Conservation (phyloP, 148 eudicot genomes). For the Rhododendron ovatum region DNA sequence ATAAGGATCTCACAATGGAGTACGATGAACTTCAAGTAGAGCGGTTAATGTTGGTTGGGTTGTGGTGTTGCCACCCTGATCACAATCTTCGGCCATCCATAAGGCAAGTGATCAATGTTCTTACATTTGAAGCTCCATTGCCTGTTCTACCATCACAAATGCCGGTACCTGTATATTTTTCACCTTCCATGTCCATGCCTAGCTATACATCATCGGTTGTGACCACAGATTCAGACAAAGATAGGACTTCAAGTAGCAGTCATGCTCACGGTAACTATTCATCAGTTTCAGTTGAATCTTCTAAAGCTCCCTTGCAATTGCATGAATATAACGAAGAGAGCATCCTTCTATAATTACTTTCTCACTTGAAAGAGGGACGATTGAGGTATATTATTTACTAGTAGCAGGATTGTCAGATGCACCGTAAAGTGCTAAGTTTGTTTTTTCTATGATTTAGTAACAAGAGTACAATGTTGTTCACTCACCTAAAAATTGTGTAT, state of each 20-base stretch:
- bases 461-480: neutral
- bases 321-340: neutral
- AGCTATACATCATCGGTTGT: neutral
- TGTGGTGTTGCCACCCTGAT: conserved; percentile 1
- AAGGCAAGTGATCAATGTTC: neutral
- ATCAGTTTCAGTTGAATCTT: neutral
- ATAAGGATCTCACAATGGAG: neutral
- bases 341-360: neutral
- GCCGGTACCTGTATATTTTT: neutral
- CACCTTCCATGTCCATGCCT: neutral
- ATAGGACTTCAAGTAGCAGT: neutral
- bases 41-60: neutral
- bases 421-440: neutral
- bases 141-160: neutral
- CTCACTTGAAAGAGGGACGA: neutral
- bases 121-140: neutral
- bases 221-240: neutral
- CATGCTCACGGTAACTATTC: neutral
- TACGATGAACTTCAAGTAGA: neutral
- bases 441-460: too few relatives aligned
- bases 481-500: neutral
- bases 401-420: neutral
- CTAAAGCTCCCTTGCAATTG: neutral
- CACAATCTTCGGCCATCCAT: neutral
- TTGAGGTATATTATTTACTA: neutral